phyloP scores from a whole-genome alignment of 2,329 filamentous ascomycete genomes.

The Teratosphaeria gauchensis region DNA sequence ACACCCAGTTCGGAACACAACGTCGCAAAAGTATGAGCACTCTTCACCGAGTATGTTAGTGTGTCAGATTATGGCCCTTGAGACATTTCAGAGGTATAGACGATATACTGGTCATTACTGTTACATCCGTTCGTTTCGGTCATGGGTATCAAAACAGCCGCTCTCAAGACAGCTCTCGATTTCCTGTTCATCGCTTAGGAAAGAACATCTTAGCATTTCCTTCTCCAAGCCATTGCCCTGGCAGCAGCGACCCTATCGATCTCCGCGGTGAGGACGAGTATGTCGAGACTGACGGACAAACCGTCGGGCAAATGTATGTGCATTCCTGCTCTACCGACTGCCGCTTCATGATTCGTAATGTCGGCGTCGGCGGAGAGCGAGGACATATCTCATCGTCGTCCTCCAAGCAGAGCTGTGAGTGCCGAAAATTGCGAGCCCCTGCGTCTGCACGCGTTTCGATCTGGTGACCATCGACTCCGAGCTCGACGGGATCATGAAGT shows the following conservation, averaged over 20 bases:
- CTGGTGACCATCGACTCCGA: neutral
- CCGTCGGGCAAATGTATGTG: neutral
- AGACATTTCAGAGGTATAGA: neutral
- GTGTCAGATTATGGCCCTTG: too few relatives aligned
- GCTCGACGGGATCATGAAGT: neutral
- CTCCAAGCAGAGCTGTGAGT: slow-evolving; percentile 6
- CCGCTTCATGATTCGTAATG: slow-evolving; percentile 3
- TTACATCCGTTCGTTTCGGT: neutral
- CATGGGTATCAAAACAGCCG: neutral
- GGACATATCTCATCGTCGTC: neutral
- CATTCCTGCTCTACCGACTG: slow-evolving; percentile 6
- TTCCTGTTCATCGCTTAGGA: neutral
- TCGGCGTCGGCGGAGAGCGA: neutral
- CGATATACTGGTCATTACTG: neutral
- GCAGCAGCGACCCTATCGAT: slow-evolving; percentile 1
- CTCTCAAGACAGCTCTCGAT: neutral
- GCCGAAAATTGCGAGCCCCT: slow-evolving; percentile 2
- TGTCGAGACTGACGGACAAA: neutral
- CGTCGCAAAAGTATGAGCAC: neutral
- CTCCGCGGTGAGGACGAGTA: neutral
- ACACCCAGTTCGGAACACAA: neutral
- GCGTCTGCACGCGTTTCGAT: slow-evolving; percentile 4
- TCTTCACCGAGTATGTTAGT: too few relatives aligned
- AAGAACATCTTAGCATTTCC: neutral
- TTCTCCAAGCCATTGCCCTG: slow-evolving; percentile 1